Conservation (phyloP, 306 rosid species). For the Albizia julibrissin region DNA sequence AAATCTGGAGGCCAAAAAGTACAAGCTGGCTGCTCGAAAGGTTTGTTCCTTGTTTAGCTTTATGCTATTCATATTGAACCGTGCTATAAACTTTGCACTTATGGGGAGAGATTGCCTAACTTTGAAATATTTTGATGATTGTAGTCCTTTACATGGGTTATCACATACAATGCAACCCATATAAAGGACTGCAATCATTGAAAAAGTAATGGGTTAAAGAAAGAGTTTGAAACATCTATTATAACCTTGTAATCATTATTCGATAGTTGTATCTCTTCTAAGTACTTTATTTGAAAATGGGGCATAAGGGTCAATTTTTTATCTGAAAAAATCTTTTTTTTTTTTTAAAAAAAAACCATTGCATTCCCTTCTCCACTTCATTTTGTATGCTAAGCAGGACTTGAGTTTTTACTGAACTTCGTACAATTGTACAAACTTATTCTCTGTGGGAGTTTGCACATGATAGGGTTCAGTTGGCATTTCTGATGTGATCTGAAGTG, state of each 20-base stretch:
- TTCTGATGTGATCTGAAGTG: neutral
- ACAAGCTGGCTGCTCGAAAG: constrained; percentile 99
- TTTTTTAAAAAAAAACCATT: neutral
- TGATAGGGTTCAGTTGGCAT: neutral
- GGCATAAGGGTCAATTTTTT: neutral
- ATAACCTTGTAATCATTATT: neutral
- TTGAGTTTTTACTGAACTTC: neutral
- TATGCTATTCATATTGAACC: neutral
- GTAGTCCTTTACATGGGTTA: neutral
- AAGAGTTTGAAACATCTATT: neutral
- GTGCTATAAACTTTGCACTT: neutral
- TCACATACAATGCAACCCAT: neutral
- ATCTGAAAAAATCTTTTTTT: neutral
- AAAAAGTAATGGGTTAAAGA: neutral
- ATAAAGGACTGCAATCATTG: neutral
- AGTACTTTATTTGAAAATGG: neutral
- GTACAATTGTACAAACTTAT: neutral
- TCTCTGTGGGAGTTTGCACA: neutral
- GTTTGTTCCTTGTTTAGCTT: constrained; percentile 45
- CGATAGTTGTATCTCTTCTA: neutral
- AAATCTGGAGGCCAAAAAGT: constrained; percentile 87
- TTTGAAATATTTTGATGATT: neutral
- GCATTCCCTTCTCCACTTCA: neutral
- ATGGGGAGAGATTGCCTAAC: neutral
- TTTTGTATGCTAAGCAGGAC: neutral